Evolutionary conservation across 768 basidiomycete genomes (phyloP), one percentile per base, ranked within the genome.

Genomic region (Favolaschia claudopus): DNA sequence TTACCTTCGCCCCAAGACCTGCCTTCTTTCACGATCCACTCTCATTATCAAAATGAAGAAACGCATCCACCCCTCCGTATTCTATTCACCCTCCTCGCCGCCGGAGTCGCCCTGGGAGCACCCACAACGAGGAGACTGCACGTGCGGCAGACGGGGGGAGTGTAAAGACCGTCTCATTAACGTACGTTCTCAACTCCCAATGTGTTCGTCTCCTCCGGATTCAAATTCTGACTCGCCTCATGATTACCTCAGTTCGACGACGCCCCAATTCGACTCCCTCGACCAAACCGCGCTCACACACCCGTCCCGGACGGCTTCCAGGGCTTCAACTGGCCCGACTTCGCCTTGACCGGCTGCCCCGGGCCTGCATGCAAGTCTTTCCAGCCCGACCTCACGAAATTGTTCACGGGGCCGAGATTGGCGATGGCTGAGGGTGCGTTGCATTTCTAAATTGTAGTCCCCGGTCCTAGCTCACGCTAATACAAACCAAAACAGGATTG

Each of bases 281-380:
- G 47, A 49, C 19, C 22, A 12, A 3, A 49, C 14, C 24, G 34
- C 47, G 19, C 47, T 49, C n/a, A n/a, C 24, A 49, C 47, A 2
- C 47, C 32, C 5, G 17, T 49, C 34, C 47, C 47, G 5, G 47
- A 49, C 19, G 47, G 47, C 34, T 49, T 49, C 34, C 47, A 49
- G 19, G 47, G 47, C 2, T 49, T 49, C 34, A 49, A 49, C 47
- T 49, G 47, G 47, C 47, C 47, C 17, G 47, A 49, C 14, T 49
- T 49, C n/a, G 22, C 47, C 24, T 6, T 17, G 2, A 49, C 47
- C 15, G 22, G 34, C 47, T 49, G 47, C 47, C 47, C 47, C 4
- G 47, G 47, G 17, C 9, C 14, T 7, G 47, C 47, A 7, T 49
- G 47, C 47, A 49, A 49, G 28, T 49, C 47, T 4, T 49, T 49